Evolutionary conservation across 352 stramenopile species (phyloP).

Genomic region (Phytopythium oedochilum): DNA sequence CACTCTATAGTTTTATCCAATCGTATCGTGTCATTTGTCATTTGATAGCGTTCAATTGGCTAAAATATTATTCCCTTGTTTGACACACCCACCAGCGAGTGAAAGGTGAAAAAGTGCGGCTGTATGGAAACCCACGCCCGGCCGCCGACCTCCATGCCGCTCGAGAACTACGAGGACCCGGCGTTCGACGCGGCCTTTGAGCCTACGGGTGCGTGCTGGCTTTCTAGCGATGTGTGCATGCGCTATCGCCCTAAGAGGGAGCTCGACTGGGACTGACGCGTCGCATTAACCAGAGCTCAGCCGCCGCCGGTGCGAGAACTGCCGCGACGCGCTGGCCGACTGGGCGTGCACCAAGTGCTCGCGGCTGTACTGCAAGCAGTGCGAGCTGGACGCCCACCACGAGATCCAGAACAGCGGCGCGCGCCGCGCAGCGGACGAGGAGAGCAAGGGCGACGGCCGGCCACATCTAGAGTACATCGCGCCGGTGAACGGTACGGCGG

Average conservation of each 20-base stretch:
- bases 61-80: no score
- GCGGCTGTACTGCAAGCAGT: slow-evolving; percentile 38
- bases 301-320: slow-evolving; percentile 34
- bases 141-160: slow-evolving; percentile 3
- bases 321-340: slow-evolving; percentile 26
- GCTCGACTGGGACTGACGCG: no score
- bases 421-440: slow-evolving; percentile 23
- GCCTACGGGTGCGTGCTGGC: slow-evolving; percentile 16
- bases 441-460: slow-evolving; percentile 39
- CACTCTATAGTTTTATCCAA: no score
- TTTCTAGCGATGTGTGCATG: no score
- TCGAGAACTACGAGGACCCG: slow-evolving; percentile 31
- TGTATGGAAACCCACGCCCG: no score
- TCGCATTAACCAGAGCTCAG: slow-evolving; percentile 30
- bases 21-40: no score
- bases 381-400: slow-evolving; percentile 41
- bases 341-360: slow-evolving; percentile 40
- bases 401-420: slow-evolving; percentile 10
- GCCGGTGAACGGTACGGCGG: slow-evolving; percentile 34
- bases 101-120: background rate
- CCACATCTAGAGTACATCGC: slow-evolving; percentile 42
- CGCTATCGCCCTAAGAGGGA: no score
- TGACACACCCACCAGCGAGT: no score
- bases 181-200: slow-evolving; percentile 30
- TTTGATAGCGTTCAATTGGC: no score